Percentiles rank a stretch among this genome's conserved stretches.
These are phyloP conservation scores for Nowakowskiella sp. DNA, from an alignment of 192 early-diverging fungal genomes.

Conservation along the genomic window DNA sequence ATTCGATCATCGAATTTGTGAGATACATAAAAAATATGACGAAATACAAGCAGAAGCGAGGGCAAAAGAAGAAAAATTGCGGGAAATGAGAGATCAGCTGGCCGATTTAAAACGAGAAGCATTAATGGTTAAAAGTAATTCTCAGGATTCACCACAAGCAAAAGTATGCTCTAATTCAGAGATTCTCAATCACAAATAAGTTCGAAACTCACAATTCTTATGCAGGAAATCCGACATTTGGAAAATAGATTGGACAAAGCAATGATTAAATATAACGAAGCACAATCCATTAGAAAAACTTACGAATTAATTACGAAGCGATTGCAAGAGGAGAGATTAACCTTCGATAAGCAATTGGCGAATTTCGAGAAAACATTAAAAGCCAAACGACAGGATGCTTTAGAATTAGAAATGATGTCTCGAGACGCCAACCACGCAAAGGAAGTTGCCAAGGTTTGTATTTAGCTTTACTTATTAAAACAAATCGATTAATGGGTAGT, in stretches of 20 bases:
- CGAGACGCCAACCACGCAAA: conserved; percentile 56
- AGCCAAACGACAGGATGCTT: conserved; percentile 46
- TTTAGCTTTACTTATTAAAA: background rate
- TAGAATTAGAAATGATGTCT: conserved; percentile 53
- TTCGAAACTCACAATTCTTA: background rate
- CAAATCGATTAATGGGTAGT: conserved; percentile 1
- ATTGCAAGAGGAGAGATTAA: conserved; percentile 52
- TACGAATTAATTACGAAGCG: conserved; percentile 54
- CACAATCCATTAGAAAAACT: conserved; percentile 51
- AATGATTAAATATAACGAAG: conserved; percentile 59
- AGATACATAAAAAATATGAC: conserved; percentile 54
- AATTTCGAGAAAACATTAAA: conserved; percentile 51
- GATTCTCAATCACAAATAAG: conserved; percentile 4
- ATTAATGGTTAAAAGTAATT: conserved; percentile 34
- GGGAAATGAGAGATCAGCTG: conserved; percentile 37
- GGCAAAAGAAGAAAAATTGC: conserved; percentile 34
- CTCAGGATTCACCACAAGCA: conserved; percentile 42
- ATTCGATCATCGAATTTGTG: conserved; percentile 50
- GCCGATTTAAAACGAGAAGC: conserved; percentile 39
- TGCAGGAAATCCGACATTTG: conserved; percentile 49
- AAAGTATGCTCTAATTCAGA: conserved; percentile 22
- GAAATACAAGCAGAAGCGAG: conserved; percentile 46
- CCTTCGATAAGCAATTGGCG: conserved; percentile 53
- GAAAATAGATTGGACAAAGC: conserved; percentile 58
- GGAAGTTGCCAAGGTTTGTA: conserved; percentile 42